phyloP scores from a whole-genome alignment of 163 green algal species.

The Chloromonas sp. region DNA sequence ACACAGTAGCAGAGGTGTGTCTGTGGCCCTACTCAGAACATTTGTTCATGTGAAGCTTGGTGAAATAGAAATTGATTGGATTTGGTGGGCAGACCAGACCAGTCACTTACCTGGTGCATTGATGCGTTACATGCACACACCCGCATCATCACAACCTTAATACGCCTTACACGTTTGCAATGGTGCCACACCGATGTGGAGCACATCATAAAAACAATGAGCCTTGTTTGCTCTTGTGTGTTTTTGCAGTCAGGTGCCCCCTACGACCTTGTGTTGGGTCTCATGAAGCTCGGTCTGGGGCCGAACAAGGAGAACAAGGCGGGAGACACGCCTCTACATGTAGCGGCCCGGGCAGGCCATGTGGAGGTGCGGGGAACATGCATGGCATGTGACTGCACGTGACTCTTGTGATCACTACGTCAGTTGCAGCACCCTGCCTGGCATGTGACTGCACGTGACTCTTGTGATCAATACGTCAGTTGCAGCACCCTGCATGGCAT shows the following conservation, averaged over 20 bases:
- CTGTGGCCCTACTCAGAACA: not conserved
- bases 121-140: not conserved
- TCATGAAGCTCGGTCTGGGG: not conserved
- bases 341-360: constrained; percentile 39
- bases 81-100: not conserved
- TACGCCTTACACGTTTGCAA: too few relatives aligned
- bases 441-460: not conserved
- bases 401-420: not conserved
- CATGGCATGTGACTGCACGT: too few relatives aligned
- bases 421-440: not conserved
- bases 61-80: not conserved
- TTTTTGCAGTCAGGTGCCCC: not conserved
- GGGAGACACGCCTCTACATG: constrained; percentile 54
- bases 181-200: too few relatives aligned
- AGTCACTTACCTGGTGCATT: not conserved
- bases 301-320: constrained; percentile 40
- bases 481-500: too few relatives aligned
- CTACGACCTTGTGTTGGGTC: not conserved
- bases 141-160: too few relatives aligned
- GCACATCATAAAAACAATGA: too few relatives aligned
- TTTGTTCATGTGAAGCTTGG: not conserved
- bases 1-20: not conserved
- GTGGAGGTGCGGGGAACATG: constrained; percentile 18
- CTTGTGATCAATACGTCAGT: not conserved
- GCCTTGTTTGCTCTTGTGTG: too few relatives aligned